Percentiles rank a stretch among this genome's conserved stretches.
Conservation (phyloP, 257 asterid species). For the Solanum chilense region DNA sequence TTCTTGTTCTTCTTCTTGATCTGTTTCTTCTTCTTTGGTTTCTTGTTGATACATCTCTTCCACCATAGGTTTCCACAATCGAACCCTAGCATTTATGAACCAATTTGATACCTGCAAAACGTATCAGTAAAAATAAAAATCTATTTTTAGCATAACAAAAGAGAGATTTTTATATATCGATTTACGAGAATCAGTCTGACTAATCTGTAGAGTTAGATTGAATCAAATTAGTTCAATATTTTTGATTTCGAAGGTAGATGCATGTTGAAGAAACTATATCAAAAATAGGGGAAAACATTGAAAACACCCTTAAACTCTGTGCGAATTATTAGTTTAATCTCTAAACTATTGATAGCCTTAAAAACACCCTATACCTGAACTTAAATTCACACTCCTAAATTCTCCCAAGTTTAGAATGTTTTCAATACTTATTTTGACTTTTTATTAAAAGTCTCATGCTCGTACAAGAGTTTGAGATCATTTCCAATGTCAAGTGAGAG, state of each 20-base stretch:
- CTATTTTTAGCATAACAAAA: too few relatives aligned
- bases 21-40: constrained; percentile 21
- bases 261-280: not conserved
- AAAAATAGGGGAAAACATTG: not conserved
- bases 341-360: not conserved
- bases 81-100: constrained; percentile 95
- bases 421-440: not conserved
- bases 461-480: too few relatives aligned
- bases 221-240: not conserved
- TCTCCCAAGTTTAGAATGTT: not conserved
- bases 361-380: not conserved
- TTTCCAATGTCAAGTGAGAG: fast-evolving
- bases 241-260: not conserved
- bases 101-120: constrained; percentile 65
- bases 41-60: constrained; percentile 80
- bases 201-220: fast-evolving
- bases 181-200: not conserved
- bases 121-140: not conserved
- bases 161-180: fast-evolving
- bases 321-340: fast-evolving
- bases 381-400: not conserved
- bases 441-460: not conserved
- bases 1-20: not conserved
- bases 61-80: constrained; percentile 89
- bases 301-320: too few relatives aligned